A percentile compares a stretch with the other conserved stretches of the same genome.
Conservation (phyloP, 345 rosid species). For the Dimocarpus longan region DNA sequence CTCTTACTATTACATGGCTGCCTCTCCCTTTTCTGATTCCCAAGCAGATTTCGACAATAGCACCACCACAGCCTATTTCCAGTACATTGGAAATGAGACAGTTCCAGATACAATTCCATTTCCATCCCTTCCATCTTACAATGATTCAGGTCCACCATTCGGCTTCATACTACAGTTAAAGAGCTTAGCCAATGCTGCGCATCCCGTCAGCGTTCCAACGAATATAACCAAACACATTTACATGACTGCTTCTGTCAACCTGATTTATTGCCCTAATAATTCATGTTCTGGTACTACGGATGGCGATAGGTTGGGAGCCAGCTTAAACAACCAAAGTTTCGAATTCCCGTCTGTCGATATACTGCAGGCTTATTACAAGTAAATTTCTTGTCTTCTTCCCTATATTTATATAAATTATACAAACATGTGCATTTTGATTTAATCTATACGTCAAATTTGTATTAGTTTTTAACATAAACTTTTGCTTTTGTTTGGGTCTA, state of each 20-base stretch:
- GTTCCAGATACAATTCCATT: slow-evolving; percentile 26
- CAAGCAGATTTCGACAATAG: slow-evolving; percentile 25
- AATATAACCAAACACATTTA: slow-evolving; percentile 17
- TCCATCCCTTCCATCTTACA: slow-evolving; percentile 31
- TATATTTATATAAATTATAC: no score
- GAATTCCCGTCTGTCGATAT: slow-evolving; percentile 25
- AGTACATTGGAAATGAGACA: slow-evolving; percentile 36
- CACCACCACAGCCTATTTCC: slow-evolving; percentile 37
- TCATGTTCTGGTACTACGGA: background rate
- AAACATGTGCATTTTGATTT: no score
- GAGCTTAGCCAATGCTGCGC: slow-evolving; percentile 21
- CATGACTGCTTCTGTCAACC: slow-evolving; percentile 32
- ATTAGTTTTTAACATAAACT: no score
- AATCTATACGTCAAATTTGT: no score
- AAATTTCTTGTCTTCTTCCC: background rate
- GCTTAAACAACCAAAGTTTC: slow-evolving; percentile 55
- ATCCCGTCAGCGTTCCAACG: slow-evolving; percentile 37
- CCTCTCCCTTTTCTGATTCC: slow-evolving; percentile 33
- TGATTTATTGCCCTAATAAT: slow-evolving; percentile 19
- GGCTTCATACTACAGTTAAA: slow-evolving; percentile 18
- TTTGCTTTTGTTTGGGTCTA: no score
- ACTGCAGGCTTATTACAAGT: slow-evolving; percentile 50
- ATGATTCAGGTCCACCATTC: slow-evolving; percentile 24
- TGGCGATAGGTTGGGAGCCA: slow-evolving; percentile 29
- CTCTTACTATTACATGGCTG: slow-evolving; percentile 37